Percentiles rank a stretch among this genome's conserved stretches.
phyloP scores from a whole-genome alignment of 2,329 filamentous ascomycete species.

The Seiridium unicorne region DNA sequence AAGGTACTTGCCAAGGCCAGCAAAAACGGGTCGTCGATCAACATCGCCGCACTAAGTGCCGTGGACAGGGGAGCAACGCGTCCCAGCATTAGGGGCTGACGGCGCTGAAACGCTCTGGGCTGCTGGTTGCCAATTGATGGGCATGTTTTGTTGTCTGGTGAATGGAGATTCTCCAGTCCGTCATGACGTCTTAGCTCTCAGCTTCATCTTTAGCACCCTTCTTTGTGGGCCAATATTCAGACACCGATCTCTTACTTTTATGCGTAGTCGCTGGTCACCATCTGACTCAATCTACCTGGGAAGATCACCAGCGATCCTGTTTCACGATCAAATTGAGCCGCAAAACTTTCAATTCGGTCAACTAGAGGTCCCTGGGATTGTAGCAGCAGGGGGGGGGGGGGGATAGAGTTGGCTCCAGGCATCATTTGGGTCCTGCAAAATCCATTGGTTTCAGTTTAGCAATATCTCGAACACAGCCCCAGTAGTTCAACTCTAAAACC shows the following conservation, averaged over 20 bases:
- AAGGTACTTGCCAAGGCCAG: not conserved
- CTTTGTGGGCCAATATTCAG: not conserved
- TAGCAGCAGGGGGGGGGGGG: too few species aligned
- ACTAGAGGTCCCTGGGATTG: too few species aligned
- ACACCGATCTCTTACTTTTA: not conserved
- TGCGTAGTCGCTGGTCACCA: not conserved
- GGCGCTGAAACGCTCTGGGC: not conserved
- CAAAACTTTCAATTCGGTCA: too few species aligned
- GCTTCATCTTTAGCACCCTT: not conserved
- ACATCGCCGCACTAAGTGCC: not conserved
- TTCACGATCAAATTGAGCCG: not conserved
- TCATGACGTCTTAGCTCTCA: not conserved
- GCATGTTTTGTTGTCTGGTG: not conserved
- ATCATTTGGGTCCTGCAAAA: too few species aligned
- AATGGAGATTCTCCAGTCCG: not conserved
- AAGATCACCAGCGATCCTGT: not conserved
- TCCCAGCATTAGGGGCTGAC: not conserved
- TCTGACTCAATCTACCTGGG: not conserved
- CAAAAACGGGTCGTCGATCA: not conserved
- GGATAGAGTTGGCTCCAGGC: too few species aligned
- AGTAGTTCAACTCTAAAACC: too few species aligned
- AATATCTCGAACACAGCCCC: too few species aligned
- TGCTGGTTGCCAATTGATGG: not conserved
- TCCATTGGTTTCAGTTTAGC: too few species aligned
- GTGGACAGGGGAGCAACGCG: not conserved